phyloP scores from a whole-genome alignment of 2,329 filamentous ascomycete species.

The Penicillium sp. region DNA sequence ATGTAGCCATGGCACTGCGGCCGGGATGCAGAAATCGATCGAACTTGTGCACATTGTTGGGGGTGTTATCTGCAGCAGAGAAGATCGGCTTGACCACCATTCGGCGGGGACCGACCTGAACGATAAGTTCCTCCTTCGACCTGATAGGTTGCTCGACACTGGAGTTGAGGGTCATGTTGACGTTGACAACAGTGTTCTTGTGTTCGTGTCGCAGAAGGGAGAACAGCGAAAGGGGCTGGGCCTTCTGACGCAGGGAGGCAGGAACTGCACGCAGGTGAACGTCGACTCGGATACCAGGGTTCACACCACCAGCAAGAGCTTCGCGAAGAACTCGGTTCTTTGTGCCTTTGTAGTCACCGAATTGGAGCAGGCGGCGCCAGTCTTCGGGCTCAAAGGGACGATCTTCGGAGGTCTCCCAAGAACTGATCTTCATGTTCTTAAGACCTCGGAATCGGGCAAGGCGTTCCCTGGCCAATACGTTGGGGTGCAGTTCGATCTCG shows the following conservation, averaged over 20 bases:
- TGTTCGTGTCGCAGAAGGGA: constrained; percentile 92
- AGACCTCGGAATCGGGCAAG: constrained; percentile 85
- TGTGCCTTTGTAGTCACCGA: constrained; percentile 87
- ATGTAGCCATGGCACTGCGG: constrained; percentile 83
- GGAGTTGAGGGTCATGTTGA: constrained; percentile 82
- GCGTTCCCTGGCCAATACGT: constrained; percentile 83
- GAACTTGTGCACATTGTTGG: constrained; percentile 97
- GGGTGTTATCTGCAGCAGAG: constrained; percentile 84
- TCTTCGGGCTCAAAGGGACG: constrained; percentile 84
- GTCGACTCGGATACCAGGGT: constrained; percentile 79
- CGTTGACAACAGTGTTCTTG: constrained; percentile 88
- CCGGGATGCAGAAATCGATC: constrained; percentile 90
- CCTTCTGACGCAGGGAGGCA: constrained; percentile 53
- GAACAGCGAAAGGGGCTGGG: constrained; percentile 73
- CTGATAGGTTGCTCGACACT: constrained; percentile 77
- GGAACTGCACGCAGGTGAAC: constrained; percentile 71
- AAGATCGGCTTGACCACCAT: constrained; percentile 89
- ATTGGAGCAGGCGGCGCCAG: constrained; percentile 82
- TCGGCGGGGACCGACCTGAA: constrained; percentile 87
- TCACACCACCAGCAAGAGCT: constrained; percentile 84
- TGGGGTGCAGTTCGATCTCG: constrained; percentile 90
- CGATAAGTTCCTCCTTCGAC: constrained; percentile 87
- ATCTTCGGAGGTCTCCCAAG: constrained; percentile 90
- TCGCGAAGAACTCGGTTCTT: constrained; percentile 78
- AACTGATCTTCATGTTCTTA: constrained; percentile 85